phyloP scores from a whole-genome alignment of 495 filamentous ascomycete genomes.

The Lepidopterella palustris region DNA sequence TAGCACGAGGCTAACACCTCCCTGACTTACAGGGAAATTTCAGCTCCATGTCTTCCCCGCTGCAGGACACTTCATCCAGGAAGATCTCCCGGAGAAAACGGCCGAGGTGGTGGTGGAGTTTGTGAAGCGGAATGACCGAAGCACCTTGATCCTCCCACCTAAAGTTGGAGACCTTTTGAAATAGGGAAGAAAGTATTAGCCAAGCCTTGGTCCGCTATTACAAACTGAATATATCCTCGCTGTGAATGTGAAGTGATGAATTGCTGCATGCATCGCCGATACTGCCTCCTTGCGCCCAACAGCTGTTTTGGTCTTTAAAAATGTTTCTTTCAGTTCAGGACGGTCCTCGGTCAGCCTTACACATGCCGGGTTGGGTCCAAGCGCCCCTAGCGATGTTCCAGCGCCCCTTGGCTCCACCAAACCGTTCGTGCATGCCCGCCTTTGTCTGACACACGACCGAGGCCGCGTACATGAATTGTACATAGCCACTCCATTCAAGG shows the following conservation, averaged over 20 bases:
- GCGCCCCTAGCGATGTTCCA: background rate
- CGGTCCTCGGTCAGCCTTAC: background rate
- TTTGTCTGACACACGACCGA: background rate
- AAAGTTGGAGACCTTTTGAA: conserved; percentile 67
- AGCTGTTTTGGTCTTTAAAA: too few species aligned
- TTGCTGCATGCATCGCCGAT: conserved; percentile 91
- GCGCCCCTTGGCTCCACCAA: background rate
- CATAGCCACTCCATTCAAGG: background rate
- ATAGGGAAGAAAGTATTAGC: conserved; percentile 38
- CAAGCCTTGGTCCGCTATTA: background rate
- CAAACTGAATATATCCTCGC: background rate
- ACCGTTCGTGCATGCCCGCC: background rate
- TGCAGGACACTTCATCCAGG: conserved; percentile 93
- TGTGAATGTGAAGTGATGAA: conserved; percentile 70
- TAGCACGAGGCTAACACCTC: background rate
- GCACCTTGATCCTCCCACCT: conserved; percentile 74
- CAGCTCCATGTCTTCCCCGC: conserved; percentile 91
- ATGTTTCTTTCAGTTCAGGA: too few species aligned
- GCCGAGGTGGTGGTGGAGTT: conserved; percentile 76
- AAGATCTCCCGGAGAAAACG: conserved; percentile 85
- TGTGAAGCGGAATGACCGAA: conserved; percentile 80
- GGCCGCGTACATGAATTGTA: background rate
- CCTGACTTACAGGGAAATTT: conserved; percentile 66
- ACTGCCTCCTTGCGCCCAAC: too few species aligned
- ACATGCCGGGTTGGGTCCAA: background rate